Evolutionary conservation across 108 stramenopile species (phyloP).

Genomic region (Licmophora abbreviata): DNA sequence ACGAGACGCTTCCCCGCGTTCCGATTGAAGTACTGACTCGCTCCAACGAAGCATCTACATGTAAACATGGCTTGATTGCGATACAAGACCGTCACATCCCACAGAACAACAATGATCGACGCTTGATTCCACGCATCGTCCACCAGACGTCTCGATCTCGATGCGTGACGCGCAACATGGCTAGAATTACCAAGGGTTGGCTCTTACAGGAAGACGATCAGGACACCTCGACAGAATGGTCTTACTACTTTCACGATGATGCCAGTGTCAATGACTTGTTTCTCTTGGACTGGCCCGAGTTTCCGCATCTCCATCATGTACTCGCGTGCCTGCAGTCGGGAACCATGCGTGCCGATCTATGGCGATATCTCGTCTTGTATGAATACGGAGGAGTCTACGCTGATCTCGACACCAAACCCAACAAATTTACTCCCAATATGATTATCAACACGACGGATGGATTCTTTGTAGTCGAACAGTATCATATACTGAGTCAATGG

Average conservation of each 20-base stretch:
- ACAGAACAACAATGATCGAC: no score
- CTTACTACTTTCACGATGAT: conserved; percentile 56
- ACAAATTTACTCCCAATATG: conserved; percentile 1
- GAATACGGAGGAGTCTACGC: conserved; percentile 40
- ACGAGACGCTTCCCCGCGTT: no score
- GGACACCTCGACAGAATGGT: no score
- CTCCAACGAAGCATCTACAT: no score
- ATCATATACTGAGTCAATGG: conserved; percentile 40
- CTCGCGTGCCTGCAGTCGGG: conserved; percentile 20
- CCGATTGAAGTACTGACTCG: no score
- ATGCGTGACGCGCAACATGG: conserved; percentile 17
- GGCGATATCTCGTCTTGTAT: conserved; percentile 49
- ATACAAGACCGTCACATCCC: no score
- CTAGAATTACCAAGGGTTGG: conserved; percentile 16
- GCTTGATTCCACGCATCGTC: conserved; percentile 35
- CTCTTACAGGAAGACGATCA: conserved; percentile 9
- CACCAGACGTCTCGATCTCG: conserved; percentile 35
- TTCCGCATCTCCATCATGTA: conserved; percentile 24
- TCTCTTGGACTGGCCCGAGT: conserved; percentile 22
- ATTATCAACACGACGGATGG: conserved; percentile 24
- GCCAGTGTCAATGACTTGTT: conserved; percentile 44
- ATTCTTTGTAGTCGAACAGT: conserved; percentile 46
- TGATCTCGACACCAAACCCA: conserved; percentile 42
- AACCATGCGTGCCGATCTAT: no score
- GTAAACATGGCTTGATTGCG: no score